A percentile compares a stretch with the other conserved stretches of the same genome.
Conservation (phyloP, 31 red algal species). For the Asparagopsis taxiformis region DNA sequence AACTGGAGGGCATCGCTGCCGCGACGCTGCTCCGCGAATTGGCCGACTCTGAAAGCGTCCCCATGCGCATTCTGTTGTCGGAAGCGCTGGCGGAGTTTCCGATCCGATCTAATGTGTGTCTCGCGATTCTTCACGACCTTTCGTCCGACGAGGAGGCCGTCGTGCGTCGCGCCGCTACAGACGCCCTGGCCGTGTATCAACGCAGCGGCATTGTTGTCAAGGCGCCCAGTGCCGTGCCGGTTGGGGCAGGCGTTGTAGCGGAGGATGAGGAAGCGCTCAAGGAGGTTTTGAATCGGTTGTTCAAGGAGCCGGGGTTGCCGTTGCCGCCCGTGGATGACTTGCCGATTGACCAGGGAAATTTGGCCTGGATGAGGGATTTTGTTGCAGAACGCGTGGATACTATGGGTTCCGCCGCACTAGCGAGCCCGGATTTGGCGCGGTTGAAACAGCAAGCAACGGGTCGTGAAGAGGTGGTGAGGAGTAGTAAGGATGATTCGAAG, state of each 20-base stretch:
- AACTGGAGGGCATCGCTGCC: slow-evolving; percentile 33
- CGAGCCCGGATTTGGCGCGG: slow-evolving; percentile 18
- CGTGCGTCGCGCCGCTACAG: slow-evolving; percentile 18
- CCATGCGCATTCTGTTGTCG: slow-evolving; percentile 18
- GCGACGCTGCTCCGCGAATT: slow-evolving; percentile 13
- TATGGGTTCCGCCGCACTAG: slow-evolving; percentile 22
- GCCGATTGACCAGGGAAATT: background rate
- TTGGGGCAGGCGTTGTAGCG: background rate
- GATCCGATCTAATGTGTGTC: slow-evolving; percentile 22
- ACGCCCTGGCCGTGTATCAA: slow-evolving; percentile 19
- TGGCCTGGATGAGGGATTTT: slow-evolving; percentile 12
- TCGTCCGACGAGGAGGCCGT: slow-evolving; percentile 4
- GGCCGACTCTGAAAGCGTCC: background rate
- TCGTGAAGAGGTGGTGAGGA: background rate
- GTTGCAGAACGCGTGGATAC: slow-evolving; percentile 25
- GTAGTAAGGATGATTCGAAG: slow-evolving; percentile 5
- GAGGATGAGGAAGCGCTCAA: background rate
- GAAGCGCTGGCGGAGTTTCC: slow-evolving; percentile 23
- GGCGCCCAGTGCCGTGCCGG: background rate
- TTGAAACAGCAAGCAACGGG: background rate
- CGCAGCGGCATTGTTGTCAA: background rate
- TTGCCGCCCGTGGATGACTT: background rate
- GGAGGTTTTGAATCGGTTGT: slow-evolving; percentile 25
- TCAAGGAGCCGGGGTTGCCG: slow-evolving; percentile 3
- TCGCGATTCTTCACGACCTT: slow-evolving; percentile 10